phyloP scores from a whole-genome alignment of 129 eudicot genomes.

The Gnaphalium uliginosum region DNA sequence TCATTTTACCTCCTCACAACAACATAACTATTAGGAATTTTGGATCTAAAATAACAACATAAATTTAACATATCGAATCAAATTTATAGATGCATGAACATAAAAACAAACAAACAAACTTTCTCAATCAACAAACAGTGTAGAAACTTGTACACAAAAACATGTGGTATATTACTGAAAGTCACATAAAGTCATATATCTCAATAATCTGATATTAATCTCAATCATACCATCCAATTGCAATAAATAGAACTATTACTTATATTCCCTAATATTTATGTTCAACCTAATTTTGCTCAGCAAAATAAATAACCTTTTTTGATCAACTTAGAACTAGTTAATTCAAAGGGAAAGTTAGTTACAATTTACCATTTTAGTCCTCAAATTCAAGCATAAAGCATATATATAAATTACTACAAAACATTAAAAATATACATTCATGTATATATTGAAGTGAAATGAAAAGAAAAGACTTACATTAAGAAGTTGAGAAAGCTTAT shows the following conservation, averaged over 20 bases:
- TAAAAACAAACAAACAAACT: no score
- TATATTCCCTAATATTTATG: not conserved
- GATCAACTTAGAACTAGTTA: not conserved
- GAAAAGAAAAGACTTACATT: slow-evolving; percentile 35
- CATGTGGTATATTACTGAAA: not conserved
- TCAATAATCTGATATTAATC: not conserved
- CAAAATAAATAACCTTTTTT: no score
- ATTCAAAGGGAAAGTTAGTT: not conserved
- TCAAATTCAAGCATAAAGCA: not conserved
- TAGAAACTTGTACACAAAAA: not conserved
- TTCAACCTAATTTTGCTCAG: not conserved
- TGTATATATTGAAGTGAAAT: not conserved
- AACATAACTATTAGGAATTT: not conserved
- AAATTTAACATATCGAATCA: not conserved
- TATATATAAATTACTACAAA: not conserved
- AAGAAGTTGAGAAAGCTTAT: slow-evolving; percentile 55
- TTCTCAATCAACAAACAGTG: not conserved
- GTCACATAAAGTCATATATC: not conserved
- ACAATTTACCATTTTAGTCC: not conserved
- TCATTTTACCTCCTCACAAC: not conserved
- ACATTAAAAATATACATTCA: not conserved
- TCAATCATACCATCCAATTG: not conserved
- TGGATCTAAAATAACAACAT: slow-evolving; percentile 2
- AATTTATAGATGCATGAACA: no score
- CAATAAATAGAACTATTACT: not conserved